A percentile compares a stretch with the other conserved stretches of the same genome.
Conservation (phyloP, 768 basidiomycete genomes). For the Termitomyces sp. region DNA sequence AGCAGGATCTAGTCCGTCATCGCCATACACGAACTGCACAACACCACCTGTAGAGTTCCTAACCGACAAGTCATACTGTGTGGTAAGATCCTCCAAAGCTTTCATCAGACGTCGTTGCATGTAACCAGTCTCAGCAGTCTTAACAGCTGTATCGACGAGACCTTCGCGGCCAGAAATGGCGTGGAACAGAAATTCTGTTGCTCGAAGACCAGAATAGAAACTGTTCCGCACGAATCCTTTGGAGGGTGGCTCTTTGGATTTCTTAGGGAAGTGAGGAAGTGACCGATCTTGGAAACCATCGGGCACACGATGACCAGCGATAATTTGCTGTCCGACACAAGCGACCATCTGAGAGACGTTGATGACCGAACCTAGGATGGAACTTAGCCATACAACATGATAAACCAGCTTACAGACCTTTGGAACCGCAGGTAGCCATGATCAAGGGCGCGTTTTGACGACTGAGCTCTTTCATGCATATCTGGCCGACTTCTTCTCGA, state of each 20-base stretch:
- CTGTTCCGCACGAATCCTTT: conserved; percentile 98
- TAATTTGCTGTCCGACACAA: conserved; percentile 99
- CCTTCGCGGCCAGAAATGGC: conserved; percentile 99
- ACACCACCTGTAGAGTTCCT: conserved; percentile 92
- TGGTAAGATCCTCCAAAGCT: conserved; percentile 93
- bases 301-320: conserved; percentile 95
- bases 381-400: background rate
- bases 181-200: conserved; percentile 98
- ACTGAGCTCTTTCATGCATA: conserved; percentile 98
- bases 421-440: conserved; percentile 99
- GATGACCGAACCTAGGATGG: conserved; percentile 76
- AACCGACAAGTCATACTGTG: conserved; percentile 94
- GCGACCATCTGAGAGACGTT: conserved; percentile 99
- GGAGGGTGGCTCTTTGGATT: conserved; percentile 91
- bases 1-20: conserved; percentile 95
- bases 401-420: conserved; percentile 48
- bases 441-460: conserved; percentile 94
- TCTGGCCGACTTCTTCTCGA: conserved; percentile 92
- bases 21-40: conserved; percentile 95
- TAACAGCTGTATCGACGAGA: conserved; percentile 98
- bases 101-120: conserved; percentile 99
- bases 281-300: conserved; percentile 99
- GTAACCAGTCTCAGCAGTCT: conserved; percentile 99
- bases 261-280: conserved; percentile 97
- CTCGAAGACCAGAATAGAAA: conserved; percentile 87